Evolutionary conservation across 2,329 filamentous ascomycete species (phyloP).

Genomic region (Diaporthe nobilis): DNA sequence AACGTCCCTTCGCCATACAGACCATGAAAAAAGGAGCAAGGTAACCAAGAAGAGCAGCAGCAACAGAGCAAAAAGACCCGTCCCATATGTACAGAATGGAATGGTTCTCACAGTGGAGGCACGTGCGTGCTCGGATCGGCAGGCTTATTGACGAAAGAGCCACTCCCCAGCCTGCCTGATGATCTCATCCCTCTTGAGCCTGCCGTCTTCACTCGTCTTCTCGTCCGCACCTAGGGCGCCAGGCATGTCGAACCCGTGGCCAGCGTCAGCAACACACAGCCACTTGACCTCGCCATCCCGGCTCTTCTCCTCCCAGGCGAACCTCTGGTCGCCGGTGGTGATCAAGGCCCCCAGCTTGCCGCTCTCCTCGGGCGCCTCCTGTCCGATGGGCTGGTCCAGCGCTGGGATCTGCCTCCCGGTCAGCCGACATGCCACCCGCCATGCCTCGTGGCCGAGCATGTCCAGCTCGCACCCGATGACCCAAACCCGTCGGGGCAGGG

Average conservation of each 20-base stretch:
- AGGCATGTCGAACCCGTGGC: conserved; percentile 51
- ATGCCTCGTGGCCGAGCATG: conserved; percentile 59
- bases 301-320: conserved; percentile 46
- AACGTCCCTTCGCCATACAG: too few species aligned
- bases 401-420: conserved; percentile 51
- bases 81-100: background rate
- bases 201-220: conserved; percentile 45
- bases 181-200: conserved; percentile 45
- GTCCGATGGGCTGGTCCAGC: conserved; percentile 49
- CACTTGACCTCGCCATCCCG: conserved; percentile 47
- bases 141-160: conserved; percentile 30
- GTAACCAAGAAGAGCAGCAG: background rate
- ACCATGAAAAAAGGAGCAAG: background rate
- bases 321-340: conserved; percentile 49
- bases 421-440: conserved; percentile 53
- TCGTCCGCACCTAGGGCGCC: conserved; percentile 43
- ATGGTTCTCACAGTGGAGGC: background rate
- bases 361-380: conserved; percentile 43
- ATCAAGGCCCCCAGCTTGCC: conserved; percentile 45
- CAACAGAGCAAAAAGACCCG: background rate
- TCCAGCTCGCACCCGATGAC: conserved; percentile 62
- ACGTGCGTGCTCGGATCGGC: too few species aligned
- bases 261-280: conserved; percentile 50
- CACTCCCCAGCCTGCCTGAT: conserved; percentile 35
- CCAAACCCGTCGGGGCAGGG: conserved; percentile 59